A percentile compares a stretch with the other conserved stretches of the same genome.
phyloP scores from a whole-genome alignment of 768 basidiomycete species.

The Suillus brevipes region DNA sequence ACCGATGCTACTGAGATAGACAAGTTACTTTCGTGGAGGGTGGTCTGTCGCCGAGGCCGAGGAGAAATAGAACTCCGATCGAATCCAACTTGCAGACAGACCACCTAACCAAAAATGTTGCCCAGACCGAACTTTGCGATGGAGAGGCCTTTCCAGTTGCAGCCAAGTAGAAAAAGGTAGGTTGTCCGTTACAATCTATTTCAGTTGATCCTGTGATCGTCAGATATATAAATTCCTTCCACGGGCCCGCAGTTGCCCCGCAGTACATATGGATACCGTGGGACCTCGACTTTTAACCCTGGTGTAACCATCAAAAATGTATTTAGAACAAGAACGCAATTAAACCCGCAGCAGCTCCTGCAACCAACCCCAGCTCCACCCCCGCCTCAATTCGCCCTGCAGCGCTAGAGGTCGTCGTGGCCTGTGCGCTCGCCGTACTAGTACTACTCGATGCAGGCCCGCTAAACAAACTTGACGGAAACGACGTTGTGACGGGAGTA shows the following conservation, averaged over 20 bases:
- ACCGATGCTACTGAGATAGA: too few species aligned
- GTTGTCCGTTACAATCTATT: background rate
- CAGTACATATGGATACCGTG: background rate
- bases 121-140: slow-evolving; percentile 25
- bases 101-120: slow-evolving; percentile 58
- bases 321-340: slow-evolving; percentile 12
- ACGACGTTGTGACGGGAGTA: background rate
- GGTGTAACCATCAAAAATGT: background rate
- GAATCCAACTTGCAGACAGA: too few species aligned
- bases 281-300: background rate
- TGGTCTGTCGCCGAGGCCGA: too few species aligned
- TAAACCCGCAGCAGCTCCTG: slow-evolving; percentile 8
- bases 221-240: background rate
- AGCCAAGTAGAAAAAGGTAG: too few species aligned
- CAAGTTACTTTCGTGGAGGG: too few species aligned
- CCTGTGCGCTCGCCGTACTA: background rate
- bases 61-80: too few species aligned
- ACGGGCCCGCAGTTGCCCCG: background rate
- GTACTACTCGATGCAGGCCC: background rate
- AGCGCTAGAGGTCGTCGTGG: slow-evolving; percentile 13
- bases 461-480: background rate
- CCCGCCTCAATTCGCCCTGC: slow-evolving; percentile 1
- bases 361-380: background rate
- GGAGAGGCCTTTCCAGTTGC: too few species aligned
- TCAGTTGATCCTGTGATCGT: background rate